Evolutionary conservation across 306 rosid species (phyloP).

Genomic region (Vigna trinervia): DNA sequence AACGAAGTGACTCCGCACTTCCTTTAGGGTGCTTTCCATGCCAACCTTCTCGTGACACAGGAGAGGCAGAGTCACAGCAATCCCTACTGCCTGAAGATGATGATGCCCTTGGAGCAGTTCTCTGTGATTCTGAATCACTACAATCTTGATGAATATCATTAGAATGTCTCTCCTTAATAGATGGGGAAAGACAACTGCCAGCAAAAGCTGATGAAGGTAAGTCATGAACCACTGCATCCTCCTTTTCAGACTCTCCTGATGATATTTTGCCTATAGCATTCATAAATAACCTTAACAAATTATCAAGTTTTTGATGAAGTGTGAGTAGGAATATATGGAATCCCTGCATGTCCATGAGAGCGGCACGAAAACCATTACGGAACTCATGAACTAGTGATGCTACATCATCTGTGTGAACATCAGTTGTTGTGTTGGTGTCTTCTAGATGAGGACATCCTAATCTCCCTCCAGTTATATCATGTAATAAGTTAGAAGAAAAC

Average conservation of each 20-base stretch:
- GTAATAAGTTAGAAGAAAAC: constrained; percentile 75
- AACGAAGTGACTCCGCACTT: constrained; percentile 65
- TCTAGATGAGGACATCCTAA: constrained; percentile 63
- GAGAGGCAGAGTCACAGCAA: constrained; percentile 61
- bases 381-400: constrained; percentile 66
- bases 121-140: constrained; percentile 69
- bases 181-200: constrained; percentile 55
- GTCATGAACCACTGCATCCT: constrained; percentile 63
- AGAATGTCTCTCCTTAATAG: constrained; percentile 60
- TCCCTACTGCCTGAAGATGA: constrained; percentile 65
- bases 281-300: constrained; percentile 67
- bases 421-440: constrained; percentile 49
- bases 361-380: constrained; percentile 83
- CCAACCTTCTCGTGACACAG: constrained; percentile 74
- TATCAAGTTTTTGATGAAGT: constrained; percentile 86
- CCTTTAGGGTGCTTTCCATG: constrained; percentile 76
- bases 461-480: constrained; percentile 85
- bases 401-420: constrained; percentile 50
- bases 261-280: constrained; percentile 66
- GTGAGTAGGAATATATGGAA: constrained; percentile 81
- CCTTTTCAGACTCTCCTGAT: constrained; percentile 74
- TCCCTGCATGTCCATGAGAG: constrained; percentile 91
- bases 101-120: constrained; percentile 68
- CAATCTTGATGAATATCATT: constrained; percentile 68
- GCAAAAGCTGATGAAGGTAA: constrained; percentile 57